These are phyloP conservation scores for Trypanosoma brucei DNA, from an alignment of 208 protist genomes.

Conservation along the genomic window DNA sequence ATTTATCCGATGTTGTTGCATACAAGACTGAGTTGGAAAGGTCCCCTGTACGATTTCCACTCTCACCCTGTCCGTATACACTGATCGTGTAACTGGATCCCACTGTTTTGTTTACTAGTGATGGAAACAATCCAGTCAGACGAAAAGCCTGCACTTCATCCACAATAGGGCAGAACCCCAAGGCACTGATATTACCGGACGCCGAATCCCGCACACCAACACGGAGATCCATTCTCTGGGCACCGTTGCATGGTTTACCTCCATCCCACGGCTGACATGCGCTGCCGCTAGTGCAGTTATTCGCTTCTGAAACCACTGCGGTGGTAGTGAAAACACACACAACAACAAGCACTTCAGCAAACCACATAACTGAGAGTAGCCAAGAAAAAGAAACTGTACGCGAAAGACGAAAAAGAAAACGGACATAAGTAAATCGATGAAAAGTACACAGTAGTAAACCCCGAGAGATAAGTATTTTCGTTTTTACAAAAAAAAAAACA, in stretches of 20 bases:
- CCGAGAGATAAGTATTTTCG: too few relatives aligned
- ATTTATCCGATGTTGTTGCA: slow-evolving; percentile 5
- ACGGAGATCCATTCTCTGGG: slow-evolving; percentile 22
- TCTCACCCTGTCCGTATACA: slow-evolving; percentile 23
- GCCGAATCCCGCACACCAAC: slow-evolving; percentile 4
- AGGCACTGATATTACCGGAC: slow-evolving; percentile 1
- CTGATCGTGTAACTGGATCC: slow-evolving; percentile 5
- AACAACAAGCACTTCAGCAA: background rate
- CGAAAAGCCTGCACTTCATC: slow-evolving; percentile 26
- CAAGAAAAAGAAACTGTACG: too few relatives aligned
- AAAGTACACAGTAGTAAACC: too few relatives aligned
- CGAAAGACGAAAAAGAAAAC: too few relatives aligned
- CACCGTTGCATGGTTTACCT: slow-evolving; percentile 5
- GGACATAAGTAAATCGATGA: too few relatives aligned
- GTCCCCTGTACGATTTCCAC: slow-evolving; percentile 6
- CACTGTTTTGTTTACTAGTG: background rate
- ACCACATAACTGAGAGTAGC: too few relatives aligned
- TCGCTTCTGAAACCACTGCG: background rate
- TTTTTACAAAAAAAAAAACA: too few relatives aligned
- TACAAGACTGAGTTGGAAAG: slow-evolving; percentile 13
- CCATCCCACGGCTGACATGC: slow-evolving; percentile 22
- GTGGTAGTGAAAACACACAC: background rate
- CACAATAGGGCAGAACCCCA: slow-evolving; percentile 27
- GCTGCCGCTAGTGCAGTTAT: slow-evolving; percentile 5
- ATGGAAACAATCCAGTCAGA: slow-evolving; percentile 13